A percentile compares a stretch with the other conserved stretches of the same genome.
Evolutionary conservation across 2,329 filamentous ascomycete genomes (phyloP).

Genomic region (Tolypocladium ophioglossoides): DNA sequence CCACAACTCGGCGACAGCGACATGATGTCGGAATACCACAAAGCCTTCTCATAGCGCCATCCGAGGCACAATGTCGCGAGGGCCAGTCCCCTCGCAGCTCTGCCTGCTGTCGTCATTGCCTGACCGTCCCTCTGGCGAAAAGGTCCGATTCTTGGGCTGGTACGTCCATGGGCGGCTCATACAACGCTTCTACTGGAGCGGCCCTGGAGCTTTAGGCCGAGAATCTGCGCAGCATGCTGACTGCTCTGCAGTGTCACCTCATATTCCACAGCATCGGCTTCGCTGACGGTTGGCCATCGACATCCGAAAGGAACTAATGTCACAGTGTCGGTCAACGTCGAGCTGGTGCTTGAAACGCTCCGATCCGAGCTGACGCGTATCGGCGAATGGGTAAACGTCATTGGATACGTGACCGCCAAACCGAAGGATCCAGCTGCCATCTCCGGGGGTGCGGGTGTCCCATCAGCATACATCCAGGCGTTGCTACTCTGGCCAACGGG

Average conservation of each 20-base stretch:
- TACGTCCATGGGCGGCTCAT: constrained; percentile 32
- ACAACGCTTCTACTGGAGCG: not conserved
- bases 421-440: constrained; percentile 4
- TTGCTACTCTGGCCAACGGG: constrained; percentile 70
- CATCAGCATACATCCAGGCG: constrained; percentile 52
- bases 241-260: constrained; percentile 32
- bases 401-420: constrained; percentile 59
- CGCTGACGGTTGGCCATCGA: constrained; percentile 57
- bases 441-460: not conserved
- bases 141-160: constrained; percentile 90
- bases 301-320: constrained; percentile 39
- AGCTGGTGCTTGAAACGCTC: constrained; percentile 57
- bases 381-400: constrained; percentile 83
- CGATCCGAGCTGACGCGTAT: constrained; percentile 52
- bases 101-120: constrained; percentile 55
- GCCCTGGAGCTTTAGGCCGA: not conserved
- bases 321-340: constrained; percentile 56
- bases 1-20: not conserved
- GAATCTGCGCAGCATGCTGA: constrained; percentile 10
- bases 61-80: constrained; percentile 34
- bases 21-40: not conserved
- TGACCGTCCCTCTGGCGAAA: constrained; percentile 45
- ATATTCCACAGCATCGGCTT: constrained; percentile 44
- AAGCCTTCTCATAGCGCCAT: not conserved
- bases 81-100: constrained; percentile 52